phyloP scores from a whole-genome alignment of 441 rosid species.

The Euphorbia schlechtendalii region DNA sequence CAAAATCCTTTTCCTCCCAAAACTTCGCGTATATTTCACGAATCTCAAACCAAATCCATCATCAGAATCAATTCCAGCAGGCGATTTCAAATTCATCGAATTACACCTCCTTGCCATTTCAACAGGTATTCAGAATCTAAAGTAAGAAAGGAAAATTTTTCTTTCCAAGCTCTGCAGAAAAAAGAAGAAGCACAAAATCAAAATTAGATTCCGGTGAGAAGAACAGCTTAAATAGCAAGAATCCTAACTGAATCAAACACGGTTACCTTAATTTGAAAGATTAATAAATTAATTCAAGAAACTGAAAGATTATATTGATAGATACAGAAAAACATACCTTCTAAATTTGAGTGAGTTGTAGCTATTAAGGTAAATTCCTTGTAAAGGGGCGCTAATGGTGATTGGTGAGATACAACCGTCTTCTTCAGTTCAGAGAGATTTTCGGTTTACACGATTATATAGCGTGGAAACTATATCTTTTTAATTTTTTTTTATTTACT shows the following conservation, averaged over 20 bases:
- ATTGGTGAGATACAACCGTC: slow-evolving; percentile 22
- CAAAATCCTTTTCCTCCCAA: slow-evolving; percentile 74
- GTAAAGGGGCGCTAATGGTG: slow-evolving; percentile 16
- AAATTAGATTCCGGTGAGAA: neutral
- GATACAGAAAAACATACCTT: neutral
- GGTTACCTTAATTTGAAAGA: neutral
- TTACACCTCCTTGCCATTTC: slow-evolving; percentile 36
- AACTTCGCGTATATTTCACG: slow-evolving; percentile 41
- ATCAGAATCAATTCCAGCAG: slow-evolving; percentile 20
- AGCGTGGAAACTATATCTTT: slow-evolving; percentile 4
- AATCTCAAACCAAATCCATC: slow-evolving; percentile 35
- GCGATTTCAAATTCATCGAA: slow-evolving; percentile 28
- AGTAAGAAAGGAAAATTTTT: neutral
- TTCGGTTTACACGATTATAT: slow-evolving; percentile 13
- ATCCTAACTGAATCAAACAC: neutral
- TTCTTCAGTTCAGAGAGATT: neutral
- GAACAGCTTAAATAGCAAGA: neutral
- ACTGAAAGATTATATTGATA: neutral
- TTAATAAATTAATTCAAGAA: neutral
- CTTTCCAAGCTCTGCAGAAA: slow-evolving; percentile 3
- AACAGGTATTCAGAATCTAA: neutral
- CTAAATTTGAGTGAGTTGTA: slow-evolving; percentile 21
- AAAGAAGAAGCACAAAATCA: neutral
- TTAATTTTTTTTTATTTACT: neutral
- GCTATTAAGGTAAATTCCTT: slow-evolving; percentile 1